phyloP scores from a whole-genome alignment of 331 rosid genomes.

The Cucumis variabilis region DNA sequence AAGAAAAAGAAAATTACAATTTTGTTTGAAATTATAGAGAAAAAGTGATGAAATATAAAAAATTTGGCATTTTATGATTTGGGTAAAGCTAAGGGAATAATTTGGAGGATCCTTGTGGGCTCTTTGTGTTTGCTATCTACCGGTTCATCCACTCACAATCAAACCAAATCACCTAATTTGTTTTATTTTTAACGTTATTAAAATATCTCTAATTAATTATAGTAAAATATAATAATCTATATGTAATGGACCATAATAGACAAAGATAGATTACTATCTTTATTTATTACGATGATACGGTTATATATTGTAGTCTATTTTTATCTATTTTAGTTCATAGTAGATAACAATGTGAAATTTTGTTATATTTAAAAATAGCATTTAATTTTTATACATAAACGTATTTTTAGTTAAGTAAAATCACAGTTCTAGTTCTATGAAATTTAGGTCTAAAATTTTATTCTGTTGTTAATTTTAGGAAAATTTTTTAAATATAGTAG shows the following conservation, averaged over 20 bases:
- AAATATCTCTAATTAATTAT: no score
- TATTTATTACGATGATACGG: no score
- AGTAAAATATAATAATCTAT: no score
- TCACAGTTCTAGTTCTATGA: neutral
- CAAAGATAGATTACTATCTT: no score
- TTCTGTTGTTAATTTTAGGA: no score
- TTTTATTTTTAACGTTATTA: no score
- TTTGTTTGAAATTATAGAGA: neutral
- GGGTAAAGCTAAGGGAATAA: conserved; percentile 18
- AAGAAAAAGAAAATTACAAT: neutral
- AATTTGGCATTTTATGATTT: neutral
- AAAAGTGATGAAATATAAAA: neutral
- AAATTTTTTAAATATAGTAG: no score
- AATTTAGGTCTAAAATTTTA: neutral
- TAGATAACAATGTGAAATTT: no score
- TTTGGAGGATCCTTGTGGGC: conserved; percentile 27
- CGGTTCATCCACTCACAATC: neutral
- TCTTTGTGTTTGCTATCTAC: neutral
- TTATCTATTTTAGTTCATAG: no score
- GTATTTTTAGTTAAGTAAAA: neutral
- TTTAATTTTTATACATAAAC: neutral
- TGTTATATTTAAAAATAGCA: no score
- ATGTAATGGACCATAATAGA: no score
- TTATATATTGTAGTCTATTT: no score
- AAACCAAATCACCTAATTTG: neutral